Percentiles rank a stretch among this genome's conserved stretches.
These are phyloP conservation scores for Clarkia xantiana DNA, from an alignment of 345 rosid species.

Conservation along the genomic window DNA sequence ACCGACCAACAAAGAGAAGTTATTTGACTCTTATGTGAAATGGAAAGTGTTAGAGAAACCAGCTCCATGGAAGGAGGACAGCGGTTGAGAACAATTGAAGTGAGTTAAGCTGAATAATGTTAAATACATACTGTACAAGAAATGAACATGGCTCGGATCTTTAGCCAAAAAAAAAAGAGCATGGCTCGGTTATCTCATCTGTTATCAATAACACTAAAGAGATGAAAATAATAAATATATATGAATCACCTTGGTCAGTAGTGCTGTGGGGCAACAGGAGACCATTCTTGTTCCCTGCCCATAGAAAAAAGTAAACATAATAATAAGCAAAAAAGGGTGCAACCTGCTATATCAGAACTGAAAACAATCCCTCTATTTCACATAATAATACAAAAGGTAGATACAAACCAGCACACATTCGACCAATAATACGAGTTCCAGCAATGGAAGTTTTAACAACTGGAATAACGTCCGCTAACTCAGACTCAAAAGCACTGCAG, in stretches of 20 bases:
- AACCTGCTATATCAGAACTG: not conserved
- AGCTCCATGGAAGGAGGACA: no score
- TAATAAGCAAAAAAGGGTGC: not conserved
- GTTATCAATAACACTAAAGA: no score
- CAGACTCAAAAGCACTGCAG: constrained; percentile 64
- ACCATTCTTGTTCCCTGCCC: constrained; percentile 80
- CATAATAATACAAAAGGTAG: not conserved
- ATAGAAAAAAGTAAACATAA: not conserved
- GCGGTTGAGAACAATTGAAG: no score
- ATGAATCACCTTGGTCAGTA: constrained; percentile 75
- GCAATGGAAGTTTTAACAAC: constrained; percentile 79
- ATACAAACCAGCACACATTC: constrained; percentile 67
- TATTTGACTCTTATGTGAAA: no score
- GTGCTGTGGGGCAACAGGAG: constrained; percentile 90
- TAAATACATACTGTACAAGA: no score
- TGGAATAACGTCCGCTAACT: constrained; percentile 72
- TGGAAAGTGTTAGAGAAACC: no score
- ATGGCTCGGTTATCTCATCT: no score
- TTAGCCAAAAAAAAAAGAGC: no score
- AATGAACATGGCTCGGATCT: no score
- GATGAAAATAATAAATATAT: no score
- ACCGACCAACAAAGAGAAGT: no score
- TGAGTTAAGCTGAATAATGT: no score
- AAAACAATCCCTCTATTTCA: not conserved
- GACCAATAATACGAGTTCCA: constrained; percentile 74